Evolutionary conservation across 1,284 basidiomycete genomes (phyloP).

Genomic region (Melampsora abietis-canadensis): DNA sequence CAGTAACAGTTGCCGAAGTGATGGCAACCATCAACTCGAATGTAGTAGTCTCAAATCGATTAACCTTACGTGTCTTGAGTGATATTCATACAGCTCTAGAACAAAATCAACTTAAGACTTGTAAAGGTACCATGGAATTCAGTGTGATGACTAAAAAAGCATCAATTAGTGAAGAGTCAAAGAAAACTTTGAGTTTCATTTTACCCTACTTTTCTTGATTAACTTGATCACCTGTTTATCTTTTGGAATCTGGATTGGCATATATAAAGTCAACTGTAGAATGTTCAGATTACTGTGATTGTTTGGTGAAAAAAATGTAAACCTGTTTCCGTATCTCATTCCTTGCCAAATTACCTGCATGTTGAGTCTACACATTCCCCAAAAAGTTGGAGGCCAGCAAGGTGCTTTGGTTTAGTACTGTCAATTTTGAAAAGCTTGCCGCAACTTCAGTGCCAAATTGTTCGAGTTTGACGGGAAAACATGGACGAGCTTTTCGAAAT

Average conservation of each 20-base stretch:
- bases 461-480: no score
- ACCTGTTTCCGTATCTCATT: no score
- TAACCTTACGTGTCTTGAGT: constrained; percentile 70
- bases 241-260: neutral
- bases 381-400: no score
- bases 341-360: no score
- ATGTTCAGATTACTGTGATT: neutral
- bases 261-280: neutral
- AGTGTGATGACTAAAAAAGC: constrained; percentile 74
- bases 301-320: neutral
- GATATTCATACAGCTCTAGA: constrained; percentile 66
- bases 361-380: no score
- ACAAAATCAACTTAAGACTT: constrained; percentile 62
- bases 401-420: no score
- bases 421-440: no score
- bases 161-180: constrained; percentile 65
- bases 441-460: no score
- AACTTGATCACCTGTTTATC: neutral
- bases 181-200: constrained; percentile 72
- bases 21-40: constrained; percentile 81
- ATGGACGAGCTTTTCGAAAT: no score
- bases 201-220: constrained; percentile 60
- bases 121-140: constrained; percentile 74
- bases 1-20: constrained; percentile 84
- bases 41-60: constrained; percentile 70